These are phyloP conservation scores for Zygosaccharomyces rouxii DNA, from an alignment of 805 yeast species.

Conservation along the genomic window DNA sequence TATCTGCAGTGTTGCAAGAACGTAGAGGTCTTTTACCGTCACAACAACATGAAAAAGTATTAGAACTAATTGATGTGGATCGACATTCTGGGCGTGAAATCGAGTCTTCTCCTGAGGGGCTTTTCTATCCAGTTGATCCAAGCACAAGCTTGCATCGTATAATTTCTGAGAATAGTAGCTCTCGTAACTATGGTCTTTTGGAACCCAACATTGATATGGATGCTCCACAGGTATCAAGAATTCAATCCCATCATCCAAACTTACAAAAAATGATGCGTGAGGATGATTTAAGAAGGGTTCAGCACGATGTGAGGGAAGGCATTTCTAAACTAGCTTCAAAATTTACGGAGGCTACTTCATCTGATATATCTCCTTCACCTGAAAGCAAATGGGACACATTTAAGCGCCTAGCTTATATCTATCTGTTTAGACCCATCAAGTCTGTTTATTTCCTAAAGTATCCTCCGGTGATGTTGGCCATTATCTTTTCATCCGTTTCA, in stretches of 20 bases:
- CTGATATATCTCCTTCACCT: neutral
- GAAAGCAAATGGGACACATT: conserved; percentile 11
- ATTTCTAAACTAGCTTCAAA: conserved; percentile 13
- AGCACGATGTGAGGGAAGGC: conserved; percentile 25
- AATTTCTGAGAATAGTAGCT: no score
- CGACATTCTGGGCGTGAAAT: no score
- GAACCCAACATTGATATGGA: no score
- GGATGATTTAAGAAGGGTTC: conserved; percentile 24
- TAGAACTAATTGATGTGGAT: no score
- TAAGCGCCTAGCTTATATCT: conserved; percentile 39
- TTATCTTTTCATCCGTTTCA: conserved; percentile 60
- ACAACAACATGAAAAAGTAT: no score
- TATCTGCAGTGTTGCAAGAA: conserved; percentile 43
- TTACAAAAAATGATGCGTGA: conserved; percentile 15
- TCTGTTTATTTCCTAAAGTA: conserved; percentile 56
- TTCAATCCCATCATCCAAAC: conserved; percentile 18
- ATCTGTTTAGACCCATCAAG: conserved; percentile 54
- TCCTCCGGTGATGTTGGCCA: conserved; percentile 69
- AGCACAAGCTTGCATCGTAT: no score
- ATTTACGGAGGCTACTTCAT: neutral
- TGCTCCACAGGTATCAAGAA: conserved; percentile 13
- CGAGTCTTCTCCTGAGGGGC: no score
- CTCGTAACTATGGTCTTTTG: no score
- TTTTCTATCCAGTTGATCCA: neutral
- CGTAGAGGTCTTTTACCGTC: conserved; percentile 22